Evolutionary conservation across 2,329 filamentous ascomycete genomes (phyloP).

Genomic region (Penicillium corylophilum): DNA sequence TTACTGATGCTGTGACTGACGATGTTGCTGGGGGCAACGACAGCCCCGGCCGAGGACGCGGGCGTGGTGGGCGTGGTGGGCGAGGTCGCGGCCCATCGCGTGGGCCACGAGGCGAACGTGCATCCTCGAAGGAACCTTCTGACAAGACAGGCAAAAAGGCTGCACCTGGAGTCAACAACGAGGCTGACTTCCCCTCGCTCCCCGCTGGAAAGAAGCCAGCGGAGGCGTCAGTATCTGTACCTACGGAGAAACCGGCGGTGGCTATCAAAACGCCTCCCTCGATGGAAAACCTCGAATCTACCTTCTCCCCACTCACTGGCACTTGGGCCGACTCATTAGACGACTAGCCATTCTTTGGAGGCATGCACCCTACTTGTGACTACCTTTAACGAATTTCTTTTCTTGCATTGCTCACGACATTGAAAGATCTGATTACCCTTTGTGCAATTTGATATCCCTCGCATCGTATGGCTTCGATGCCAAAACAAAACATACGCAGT

Average conservation of each 20-base stretch:
- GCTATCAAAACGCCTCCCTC: constrained; percentile 7
- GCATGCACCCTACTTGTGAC: neutral
- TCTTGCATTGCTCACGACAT: constrained; percentile 13
- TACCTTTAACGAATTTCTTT: constrained; percentile 8
- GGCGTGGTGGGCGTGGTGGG: constrained; percentile 26
- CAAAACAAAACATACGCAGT: neutral
- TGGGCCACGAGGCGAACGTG: constrained; percentile 24
- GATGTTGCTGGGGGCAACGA: constrained; percentile 22
- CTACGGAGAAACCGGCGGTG: constrained; percentile 2
- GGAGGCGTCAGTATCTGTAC: neutral
- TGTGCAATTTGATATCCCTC: constrained; percentile 20
- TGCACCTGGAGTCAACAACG: constrained; percentile 27
- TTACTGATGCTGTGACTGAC: constrained; percentile 25
- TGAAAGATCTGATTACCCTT: constrained; percentile 9
- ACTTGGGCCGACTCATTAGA: constrained; percentile 38
- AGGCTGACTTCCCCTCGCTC: constrained; percentile 38
- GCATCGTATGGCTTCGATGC: neutral
- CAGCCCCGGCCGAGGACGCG: constrained; percentile 33
- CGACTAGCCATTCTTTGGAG: constrained; percentile 2
- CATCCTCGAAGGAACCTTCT: constrained; percentile 16
- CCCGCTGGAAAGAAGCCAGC: constrained; percentile 29
- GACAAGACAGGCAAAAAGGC: constrained; percentile 16
- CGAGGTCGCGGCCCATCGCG: constrained; percentile 28
- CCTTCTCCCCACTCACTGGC: constrained; percentile 31
- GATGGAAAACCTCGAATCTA: constrained; percentile 26